Evolutionary conservation across 768 basidiomycete genomes (phyloP).

Genomic region (Boletus sensibilis): DNA sequence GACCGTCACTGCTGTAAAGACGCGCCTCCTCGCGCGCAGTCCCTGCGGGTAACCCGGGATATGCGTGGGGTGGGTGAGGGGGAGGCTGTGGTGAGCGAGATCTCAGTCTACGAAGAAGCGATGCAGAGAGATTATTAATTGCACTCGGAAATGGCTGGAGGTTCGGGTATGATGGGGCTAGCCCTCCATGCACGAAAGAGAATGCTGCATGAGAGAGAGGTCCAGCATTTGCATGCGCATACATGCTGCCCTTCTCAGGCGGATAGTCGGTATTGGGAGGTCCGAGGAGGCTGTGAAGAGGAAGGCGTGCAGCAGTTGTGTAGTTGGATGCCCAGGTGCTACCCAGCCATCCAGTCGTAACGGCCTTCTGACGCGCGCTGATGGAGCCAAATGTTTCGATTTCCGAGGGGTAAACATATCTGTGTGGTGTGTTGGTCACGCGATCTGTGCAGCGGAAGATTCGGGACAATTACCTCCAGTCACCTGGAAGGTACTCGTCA

Average conservation of each 20-base stretch:
- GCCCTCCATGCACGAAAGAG: slow-evolving; percentile 92
- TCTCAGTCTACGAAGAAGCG: slow-evolving; percentile 72
- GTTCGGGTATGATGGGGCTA: slow-evolving; percentile 72
- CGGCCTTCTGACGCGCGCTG: slow-evolving; percentile 65
- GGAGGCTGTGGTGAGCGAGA: slow-evolving; percentile 57
- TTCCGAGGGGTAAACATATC: slow-evolving; percentile 84
- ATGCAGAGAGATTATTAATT: slow-evolving; percentile 74
- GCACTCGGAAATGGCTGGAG: slow-evolving; percentile 79
- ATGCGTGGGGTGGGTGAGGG: slow-evolving; percentile 80
- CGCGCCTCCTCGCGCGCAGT: slow-evolving; percentile 65
- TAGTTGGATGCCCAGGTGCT: slow-evolving; percentile 85
- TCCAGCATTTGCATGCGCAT: slow-evolving; percentile 35
- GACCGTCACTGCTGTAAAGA: slow-evolving; percentile 76
- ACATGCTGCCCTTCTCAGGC: slow-evolving; percentile 32
- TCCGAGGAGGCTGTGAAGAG: slow-evolving; percentile 70
- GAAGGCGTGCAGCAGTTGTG: slow-evolving; percentile 75
- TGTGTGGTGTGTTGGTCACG: slow-evolving; percentile 28
- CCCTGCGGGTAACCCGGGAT: slow-evolving; percentile 65
- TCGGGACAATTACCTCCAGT: slow-evolving; percentile 66
- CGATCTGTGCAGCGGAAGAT: slow-evolving; percentile 1
- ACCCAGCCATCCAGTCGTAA: slow-evolving; percentile 77
- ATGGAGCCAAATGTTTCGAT: slow-evolving; percentile 79
- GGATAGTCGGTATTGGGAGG: slow-evolving; percentile 63
- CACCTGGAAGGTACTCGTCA: slow-evolving; percentile 46
- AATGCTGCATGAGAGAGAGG: slow-evolving; percentile 76